Base-by-base conservation (phyloP, 495 filamentous ascomycete species). In the Cercophora samala region DNA sequence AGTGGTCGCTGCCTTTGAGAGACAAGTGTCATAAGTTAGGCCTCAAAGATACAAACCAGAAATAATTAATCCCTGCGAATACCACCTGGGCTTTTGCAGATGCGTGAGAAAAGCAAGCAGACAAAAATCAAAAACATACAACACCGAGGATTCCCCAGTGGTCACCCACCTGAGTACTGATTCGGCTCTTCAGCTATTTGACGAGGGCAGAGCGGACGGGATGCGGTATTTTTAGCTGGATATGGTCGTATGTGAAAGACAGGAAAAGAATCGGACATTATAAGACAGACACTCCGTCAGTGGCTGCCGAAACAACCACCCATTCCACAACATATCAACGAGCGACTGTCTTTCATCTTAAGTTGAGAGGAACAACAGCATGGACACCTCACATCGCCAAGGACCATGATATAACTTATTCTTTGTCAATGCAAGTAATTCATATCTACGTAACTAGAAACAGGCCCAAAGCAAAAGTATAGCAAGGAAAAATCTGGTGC, bases 381-480 rank as follows among this genome's bases (percentile, higher is more conserved):
- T 32, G 11, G 15, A 46, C 37, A 46, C 37, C 13, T 46, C 37
- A 46, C 15, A 17, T 46, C 37, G 3, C 29, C 0, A 18, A 13
- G 15, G 5, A 46, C 37, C 15, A 46, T 46, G 13, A 46, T 17
- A 46, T 46, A 46, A 46, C 37, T 9, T 18, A 46, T 46, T 46
- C 37, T 46, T 46, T 46, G 37, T 46, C n/a, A 56, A 56, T 66
- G 64, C 66, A 64, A 58, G 23, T 60, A 66, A 69, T 66, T 71
- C 69, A 71, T 70, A 64, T 75, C 69, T 69, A 70, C 73, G 69
- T 70, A 68, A 71, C 71, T 75, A 71, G 59, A 75, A 71, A 64
- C 68, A 73, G 68, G 69, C 68, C 68, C 69, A 64, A 64, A 58
- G 52, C 52, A 37, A 69, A 58, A 65, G 24, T 63, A 61, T 62